Evolutionary conservation across 202 grass and related monocot genomes (phyloP).

Genomic region (Saccharum hybrid): DNA sequence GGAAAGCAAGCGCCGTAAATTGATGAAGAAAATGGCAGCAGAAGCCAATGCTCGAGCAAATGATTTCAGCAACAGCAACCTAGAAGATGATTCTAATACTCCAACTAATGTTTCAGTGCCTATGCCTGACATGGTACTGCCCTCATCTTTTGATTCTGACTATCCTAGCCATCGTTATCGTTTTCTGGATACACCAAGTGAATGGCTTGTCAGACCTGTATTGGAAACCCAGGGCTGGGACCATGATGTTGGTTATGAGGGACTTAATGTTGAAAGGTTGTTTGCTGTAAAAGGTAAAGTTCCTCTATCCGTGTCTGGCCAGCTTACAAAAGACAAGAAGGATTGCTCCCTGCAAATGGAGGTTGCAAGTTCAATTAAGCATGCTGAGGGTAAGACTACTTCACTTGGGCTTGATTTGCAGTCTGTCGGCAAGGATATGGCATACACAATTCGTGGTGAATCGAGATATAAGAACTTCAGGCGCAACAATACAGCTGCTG

Average conservation of each 20-base stretch:
- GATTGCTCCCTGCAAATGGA: constrained; percentile 88
- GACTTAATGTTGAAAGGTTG: constrained; percentile 81
- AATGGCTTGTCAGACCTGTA: constrained; percentile 93
- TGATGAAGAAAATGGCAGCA: constrained; percentile 80
- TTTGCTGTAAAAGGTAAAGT: constrained; percentile 83
- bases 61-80: constrained; percentile 48
- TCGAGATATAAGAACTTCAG: constrained; percentile 82
- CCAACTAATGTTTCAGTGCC: constrained; percentile 81
- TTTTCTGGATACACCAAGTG: constrained; percentile 82
- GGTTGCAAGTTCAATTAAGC: constrained; percentile 83
- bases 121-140: constrained; percentile 86
- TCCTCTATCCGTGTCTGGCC: constrained; percentile 81
- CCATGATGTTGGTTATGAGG: constrained; percentile 98
- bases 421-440: constrained; percentile 87
- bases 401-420: constrained; percentile 82
- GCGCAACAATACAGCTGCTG: constrained; percentile 71
- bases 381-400: constrained; percentile 66
- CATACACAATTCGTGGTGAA: constrained; percentile 85
- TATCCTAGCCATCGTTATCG: constrained; percentile 87
- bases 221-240: constrained; percentile 94
- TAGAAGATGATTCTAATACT: constrained; percentile 64
- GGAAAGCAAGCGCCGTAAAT: constrained; percentile 64
- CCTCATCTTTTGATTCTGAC: constrained; percentile 90
- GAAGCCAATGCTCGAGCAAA: constrained; percentile 50
- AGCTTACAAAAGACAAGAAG: constrained; percentile 98